These are phyloP conservation scores for Geotrichum aggregatum DNA, from an alignment of 1,139 yeast genomes.

Conservation along the genomic window DNA sequence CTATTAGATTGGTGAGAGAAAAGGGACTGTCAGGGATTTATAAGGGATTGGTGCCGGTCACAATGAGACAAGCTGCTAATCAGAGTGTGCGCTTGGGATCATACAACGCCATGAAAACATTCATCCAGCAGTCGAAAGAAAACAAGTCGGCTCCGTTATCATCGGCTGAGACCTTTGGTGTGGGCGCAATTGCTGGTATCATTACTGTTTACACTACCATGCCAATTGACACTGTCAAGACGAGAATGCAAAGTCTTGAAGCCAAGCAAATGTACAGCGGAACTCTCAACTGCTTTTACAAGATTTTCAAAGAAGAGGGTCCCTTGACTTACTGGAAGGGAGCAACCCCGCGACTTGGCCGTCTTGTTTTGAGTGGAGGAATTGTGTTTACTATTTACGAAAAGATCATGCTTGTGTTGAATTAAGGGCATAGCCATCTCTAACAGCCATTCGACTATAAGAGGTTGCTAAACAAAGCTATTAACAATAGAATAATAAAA, in stretches of 20 bases:
- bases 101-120: constrained; percentile 79
- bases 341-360: constrained; percentile 92
- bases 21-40: constrained; percentile 80
- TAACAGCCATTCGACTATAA: too few relatives aligned
- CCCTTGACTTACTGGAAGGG: constrained; percentile 93
- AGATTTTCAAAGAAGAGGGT: constrained; percentile 86
- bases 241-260: constrained; percentile 93
- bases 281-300: constrained; percentile 75
- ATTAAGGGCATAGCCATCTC: constrained; percentile 19
- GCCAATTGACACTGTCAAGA: constrained; percentile 97
- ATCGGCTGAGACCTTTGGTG: constrained; percentile 73
- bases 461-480: too few relatives aligned
- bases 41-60: constrained; percentile 86
- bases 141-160: constrained; percentile 63
- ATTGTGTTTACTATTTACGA: constrained; percentile 93
- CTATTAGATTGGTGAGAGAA: constrained; percentile 62
- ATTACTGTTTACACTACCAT: constrained; percentile 93
- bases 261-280: constrained; percentile 67
- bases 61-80: constrained; percentile 92
- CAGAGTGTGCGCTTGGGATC: constrained; percentile 93
- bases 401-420: constrained; percentile 64
- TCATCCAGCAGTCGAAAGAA: constrained; percentile 60
- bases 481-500: background rate
- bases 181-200: constrained; percentile 90
- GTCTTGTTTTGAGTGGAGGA: constrained; percentile 90